phyloP scores from a whole-genome alignment of 441 rosid species.

The Syzygium malaccense region DNA sequence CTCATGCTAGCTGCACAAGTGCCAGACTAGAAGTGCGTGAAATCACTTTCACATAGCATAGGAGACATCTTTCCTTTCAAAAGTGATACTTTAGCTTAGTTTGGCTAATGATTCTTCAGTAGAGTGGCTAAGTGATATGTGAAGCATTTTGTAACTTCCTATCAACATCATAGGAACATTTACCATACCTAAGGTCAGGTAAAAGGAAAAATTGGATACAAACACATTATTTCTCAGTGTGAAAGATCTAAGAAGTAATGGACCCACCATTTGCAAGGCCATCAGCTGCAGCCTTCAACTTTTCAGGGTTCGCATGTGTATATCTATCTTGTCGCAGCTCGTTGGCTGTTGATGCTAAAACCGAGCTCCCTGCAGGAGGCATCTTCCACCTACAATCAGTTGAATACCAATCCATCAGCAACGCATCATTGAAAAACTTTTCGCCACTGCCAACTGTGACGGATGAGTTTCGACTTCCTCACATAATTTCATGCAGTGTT shows the following conservation, averaged over 20 bases:
- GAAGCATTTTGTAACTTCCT: background rate
- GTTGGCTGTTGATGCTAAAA: constrained; percentile 76
- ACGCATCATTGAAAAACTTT: background rate
- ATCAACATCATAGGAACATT: background rate
- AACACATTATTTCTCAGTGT: background rate
- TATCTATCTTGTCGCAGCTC: constrained; percentile 58
- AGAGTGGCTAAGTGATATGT: background rate
- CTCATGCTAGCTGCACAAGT: background rate
- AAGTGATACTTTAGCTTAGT: background rate
- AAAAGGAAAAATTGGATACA: background rate
- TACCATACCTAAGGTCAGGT: background rate
- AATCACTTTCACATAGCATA: background rate
- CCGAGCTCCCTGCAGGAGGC: constrained; percentile 42
- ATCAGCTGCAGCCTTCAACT: constrained; percentile 79
- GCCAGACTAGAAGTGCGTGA: background rate
- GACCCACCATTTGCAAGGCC: constrained; percentile 60
- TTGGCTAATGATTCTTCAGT: background rate
- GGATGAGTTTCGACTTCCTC: background rate
- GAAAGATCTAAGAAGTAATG: background rate
- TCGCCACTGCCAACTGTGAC: background rate
- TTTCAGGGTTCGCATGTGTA: constrained; percentile 48
- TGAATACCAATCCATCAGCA: background rate
- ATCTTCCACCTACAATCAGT: constrained; percentile 59
- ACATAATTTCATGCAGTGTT: background rate
- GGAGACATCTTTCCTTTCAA: background rate